phyloP scores from a whole-genome alignment of 768 basidiomycete species.

The Russula olivacea region DNA sequence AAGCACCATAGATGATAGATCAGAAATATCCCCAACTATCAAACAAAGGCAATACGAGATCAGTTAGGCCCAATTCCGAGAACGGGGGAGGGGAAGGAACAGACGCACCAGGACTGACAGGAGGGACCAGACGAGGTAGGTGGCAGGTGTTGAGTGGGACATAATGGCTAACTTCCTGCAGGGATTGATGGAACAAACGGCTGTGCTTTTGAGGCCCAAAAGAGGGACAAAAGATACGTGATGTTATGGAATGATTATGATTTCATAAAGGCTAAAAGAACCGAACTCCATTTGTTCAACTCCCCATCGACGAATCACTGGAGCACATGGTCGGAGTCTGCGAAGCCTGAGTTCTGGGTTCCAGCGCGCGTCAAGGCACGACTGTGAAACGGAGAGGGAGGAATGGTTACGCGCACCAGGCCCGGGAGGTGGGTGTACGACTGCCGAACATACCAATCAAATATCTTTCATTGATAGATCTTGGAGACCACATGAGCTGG shows the following conservation, averaged over 20 bases:
- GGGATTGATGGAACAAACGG: neutral
- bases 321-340: constrained; percentile 11
- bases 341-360: neutral
- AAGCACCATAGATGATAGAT: constrained; percentile 75
- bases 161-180: neutral
- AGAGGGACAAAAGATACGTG: neutral
- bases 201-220: too few relatives aligned
- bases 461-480: neutral
- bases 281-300: neutral
- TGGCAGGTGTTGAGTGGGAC: constrained; percentile 12
- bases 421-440: neutral
- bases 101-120: constrained; percentile 46
- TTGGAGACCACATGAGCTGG: neutral
- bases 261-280: neutral
- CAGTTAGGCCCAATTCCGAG: neutral
- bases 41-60: neutral
- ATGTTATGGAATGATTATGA: neutral
- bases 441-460: neutral
- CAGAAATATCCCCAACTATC: constrained; percentile 55
- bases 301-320: neutral
- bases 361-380: neutral
- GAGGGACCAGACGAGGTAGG: constrained; percentile 56
- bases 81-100: neutral
- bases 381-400: neutral
- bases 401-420: neutral